Evolutionary conservation across 2,329 filamentous ascomycete genomes (phyloP), one percentile per base, ranked within the genome.

Genomic region (Neurospora crassa): DNA sequence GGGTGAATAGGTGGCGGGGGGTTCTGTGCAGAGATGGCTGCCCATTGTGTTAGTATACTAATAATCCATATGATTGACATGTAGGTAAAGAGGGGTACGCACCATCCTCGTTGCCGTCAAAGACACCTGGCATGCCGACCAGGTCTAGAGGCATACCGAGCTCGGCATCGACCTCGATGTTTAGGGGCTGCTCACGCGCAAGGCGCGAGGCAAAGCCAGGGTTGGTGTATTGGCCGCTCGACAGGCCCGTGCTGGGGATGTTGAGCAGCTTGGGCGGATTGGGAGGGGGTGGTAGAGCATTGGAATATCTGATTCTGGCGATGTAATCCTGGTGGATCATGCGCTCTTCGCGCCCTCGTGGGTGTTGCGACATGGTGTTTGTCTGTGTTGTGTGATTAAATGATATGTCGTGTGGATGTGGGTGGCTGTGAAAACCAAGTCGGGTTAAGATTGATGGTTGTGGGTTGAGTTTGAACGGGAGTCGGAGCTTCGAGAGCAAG

Each of bases 161-260:
- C 84, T 99, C 96, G 10, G 94, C 96, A 87, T 99, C 96, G 40
- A 94, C 94, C 82, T 99, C 96, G 73, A 99, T 96, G 79, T 97
- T 98, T 68, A 97, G 85, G 69, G 95, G 92, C 83, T 98, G 96
- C 78, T 97, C 94, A 78, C 95, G 87, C 20, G 92, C 93, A 76
- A 99, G 85, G 74, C 93, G 90, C 67, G 94, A 96, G 40, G 94
- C 94, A 83, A 97, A 99, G 29, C 90, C 90, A 1, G 96, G 93
- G 3, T 90, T 93, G 41, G 96, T 96, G 82, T 97, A 98, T 79
- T 96, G 92, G 72, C 91, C 91, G 76, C 90, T 92, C 53, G 92
- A 87, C 18, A 98, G 88, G 59, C 96, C 96, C 71, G 93, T 96
- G 78, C 97, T 97, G 12, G 96, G 95, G 73, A 99, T 97, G 75